Base-by-base conservation (phyloP, 2,329 filamentous ascomycete genomes). In the Verticillium zaregamsianum region DNA sequence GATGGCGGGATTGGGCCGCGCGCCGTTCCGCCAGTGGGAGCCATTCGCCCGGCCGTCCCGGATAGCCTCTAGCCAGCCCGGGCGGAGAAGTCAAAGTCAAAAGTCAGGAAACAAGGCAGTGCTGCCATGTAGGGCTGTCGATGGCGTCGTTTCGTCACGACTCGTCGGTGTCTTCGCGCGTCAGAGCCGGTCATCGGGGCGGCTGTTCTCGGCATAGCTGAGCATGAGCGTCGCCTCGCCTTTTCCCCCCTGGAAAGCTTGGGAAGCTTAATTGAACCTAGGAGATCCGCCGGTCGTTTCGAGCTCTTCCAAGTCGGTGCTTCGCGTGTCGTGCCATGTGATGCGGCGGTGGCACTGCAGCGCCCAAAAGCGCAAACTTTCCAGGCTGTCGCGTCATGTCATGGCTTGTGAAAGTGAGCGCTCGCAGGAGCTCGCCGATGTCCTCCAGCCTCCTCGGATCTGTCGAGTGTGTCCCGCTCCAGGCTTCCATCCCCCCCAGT, bases 121-220 rank as follows among this genome's bases (percentile, higher is more conserved):
- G 62, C 61, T 63, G 59, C 58, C 59, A 58, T 23, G 54, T 61
- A 23, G 45, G 45, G 45, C 45, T 52, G 45, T 52, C 45, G 45
- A 52, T 52, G 45, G 45, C 45, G 45, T 52, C 45, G n/a, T 52
- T 11, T 23, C 20, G 17, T 45, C 39, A 8, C 37, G 17, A 14
- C 15, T 39, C 14, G 17, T 45, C 45, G 45, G 45, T 52, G 45
- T 52, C 45, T 52, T 14, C 11, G 9, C 8, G n/a, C 20, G 9
- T 23, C 45, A 39, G 54, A 54, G 56, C 63, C 61, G 61, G 63
- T 59, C 56, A 56, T 31, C 57, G 62, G 61, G 52, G 61, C 63
- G 63, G 61, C 59, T 64, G 63, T 52, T 55, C 62, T 57, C 62
- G 62, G 63, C 59, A 61, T 49, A 63, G 55, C 28, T n/a, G 14